phyloP scores from a whole-genome alignment of 805 yeast species.

The Pichia pseudocactophila region DNA sequence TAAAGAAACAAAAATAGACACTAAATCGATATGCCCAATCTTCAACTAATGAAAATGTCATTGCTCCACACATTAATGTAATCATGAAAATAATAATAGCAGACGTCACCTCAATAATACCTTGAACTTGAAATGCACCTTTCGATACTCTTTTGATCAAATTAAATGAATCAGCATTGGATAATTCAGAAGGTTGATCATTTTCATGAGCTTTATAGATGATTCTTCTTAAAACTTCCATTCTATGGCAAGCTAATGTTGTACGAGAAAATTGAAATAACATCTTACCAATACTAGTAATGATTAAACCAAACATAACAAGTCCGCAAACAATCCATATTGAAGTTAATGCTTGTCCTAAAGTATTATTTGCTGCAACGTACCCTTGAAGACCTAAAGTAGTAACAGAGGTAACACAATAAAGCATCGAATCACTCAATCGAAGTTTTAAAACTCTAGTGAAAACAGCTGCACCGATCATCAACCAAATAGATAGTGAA shows the following conservation, averaged over 20 bases:
- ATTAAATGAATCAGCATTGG: slow-evolving; percentile 43
- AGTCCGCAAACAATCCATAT: slow-evolving; percentile 65
- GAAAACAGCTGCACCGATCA: slow-evolving; percentile 60
- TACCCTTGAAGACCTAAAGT: slow-evolving; percentile 82
- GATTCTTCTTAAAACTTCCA: slow-evolving; percentile 41
- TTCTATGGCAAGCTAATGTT: slow-evolving; percentile 54
- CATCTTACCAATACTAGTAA: slow-evolving; percentile 60
- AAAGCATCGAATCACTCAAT: slow-evolving; percentile 65
- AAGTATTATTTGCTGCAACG: slow-evolving; percentile 38
- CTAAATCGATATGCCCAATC: slow-evolving; percentile 64
- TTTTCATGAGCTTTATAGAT: slow-evolving; percentile 12
- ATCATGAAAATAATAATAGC: slow-evolving; percentile 38
- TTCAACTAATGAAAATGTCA: slow-evolving; percentile 51
- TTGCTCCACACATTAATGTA: slow-evolving; percentile 71
- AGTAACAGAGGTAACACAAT: slow-evolving; percentile 59
- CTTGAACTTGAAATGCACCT: slow-evolving; percentile 32
- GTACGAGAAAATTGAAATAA: slow-evolving; percentile 54
- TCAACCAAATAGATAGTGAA: slow-evolving; percentile 58
- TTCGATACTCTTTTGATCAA: slow-evolving; percentile 45
- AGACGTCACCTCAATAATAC: slow-evolving; percentile 29
- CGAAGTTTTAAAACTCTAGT: slow-evolving; percentile 36
- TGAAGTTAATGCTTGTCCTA: slow-evolving; percentile 49
- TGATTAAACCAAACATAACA: slow-evolving; percentile 61
- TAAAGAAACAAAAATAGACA: slow-evolving; percentile 68
- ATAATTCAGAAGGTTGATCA: background rate